These are phyloP conservation scores for Epichloe uncinata DNA, from an alignment of 2,329 filamentous ascomycete species.

Conservation along the genomic window DNA sequence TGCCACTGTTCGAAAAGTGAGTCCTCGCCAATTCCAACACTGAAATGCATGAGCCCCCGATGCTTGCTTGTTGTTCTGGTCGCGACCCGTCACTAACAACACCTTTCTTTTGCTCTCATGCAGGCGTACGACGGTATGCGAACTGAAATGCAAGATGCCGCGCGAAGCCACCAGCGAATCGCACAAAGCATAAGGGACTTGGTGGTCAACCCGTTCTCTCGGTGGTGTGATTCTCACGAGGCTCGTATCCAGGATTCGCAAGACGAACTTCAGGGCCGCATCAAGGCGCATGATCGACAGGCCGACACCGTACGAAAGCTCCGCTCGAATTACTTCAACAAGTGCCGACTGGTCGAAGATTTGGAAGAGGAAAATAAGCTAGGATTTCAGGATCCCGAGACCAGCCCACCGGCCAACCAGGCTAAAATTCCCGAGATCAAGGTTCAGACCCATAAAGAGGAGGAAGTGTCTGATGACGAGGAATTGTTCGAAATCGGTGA, in stretches of 20 bases:
- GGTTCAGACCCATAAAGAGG: constrained; percentile 54
- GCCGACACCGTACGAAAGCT: constrained; percentile 84
- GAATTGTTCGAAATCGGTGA: constrained; percentile 85
- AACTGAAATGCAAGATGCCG: constrained; percentile 80
- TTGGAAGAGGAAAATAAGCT: constrained; percentile 97
- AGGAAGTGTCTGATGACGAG: constrained; percentile 51
- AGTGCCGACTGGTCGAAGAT: constrained; percentile 90
- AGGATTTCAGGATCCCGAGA: constrained; percentile 79
- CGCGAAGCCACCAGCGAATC: constrained; percentile 87
- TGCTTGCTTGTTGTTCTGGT: background rate
- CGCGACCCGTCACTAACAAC: constrained; percentile 8
- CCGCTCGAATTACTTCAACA: constrained; percentile 95
- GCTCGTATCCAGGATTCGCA: constrained; percentile 84
- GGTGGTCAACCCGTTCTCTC: constrained; percentile 83
- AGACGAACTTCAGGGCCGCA: constrained; percentile 78
- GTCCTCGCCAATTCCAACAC: background rate
- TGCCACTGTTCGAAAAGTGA: constrained; percentile 86
- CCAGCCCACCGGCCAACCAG: constrained; percentile 47
- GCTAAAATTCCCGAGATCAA: constrained; percentile 69
- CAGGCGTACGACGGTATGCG: constrained; percentile 91
- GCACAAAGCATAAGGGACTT: constrained; percentile 92
- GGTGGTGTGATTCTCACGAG: constrained; percentile 95
- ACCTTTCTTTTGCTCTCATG: constrained; percentile 1
- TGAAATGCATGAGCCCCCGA: background rate
- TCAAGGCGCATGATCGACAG: constrained; percentile 89